These are phyloP conservation scores for Schizosaccharomyces osmophilus DNA, from an alignment of 805 yeast genomes.

Conservation along the genomic window DNA sequence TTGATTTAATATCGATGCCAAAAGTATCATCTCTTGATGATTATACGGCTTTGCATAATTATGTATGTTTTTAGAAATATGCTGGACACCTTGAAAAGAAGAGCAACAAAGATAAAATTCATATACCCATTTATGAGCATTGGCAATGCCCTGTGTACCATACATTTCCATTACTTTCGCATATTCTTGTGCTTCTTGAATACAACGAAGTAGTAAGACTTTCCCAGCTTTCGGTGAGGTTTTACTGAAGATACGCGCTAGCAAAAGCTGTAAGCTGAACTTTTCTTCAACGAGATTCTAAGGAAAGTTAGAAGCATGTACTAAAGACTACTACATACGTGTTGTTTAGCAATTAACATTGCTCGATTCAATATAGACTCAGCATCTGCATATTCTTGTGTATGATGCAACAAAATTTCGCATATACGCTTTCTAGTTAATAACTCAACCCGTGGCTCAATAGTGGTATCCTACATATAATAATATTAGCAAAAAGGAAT, in stretches of 20 bases:
- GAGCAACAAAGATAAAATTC: background rate
- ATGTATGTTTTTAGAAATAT: background rate
- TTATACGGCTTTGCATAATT: background rate
- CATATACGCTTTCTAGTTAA: background rate
- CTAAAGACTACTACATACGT: background rate
- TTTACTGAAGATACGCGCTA: background rate
- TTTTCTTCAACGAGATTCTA: background rate
- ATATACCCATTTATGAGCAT: background rate
- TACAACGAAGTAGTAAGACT: background rate
- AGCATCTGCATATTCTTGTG: background rate
- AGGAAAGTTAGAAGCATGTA: background rate
- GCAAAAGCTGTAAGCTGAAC: background rate
- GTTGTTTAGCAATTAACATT: background rate
- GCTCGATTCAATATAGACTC: background rate
- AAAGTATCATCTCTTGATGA: background rate
- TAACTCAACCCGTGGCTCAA: background rate
- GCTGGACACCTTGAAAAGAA: background rate
- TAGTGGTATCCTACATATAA: background rate
- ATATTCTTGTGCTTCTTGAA: background rate
- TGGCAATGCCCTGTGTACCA: background rate
- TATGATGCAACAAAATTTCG: background rate
- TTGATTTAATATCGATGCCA: background rate
- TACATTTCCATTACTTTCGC: background rate
- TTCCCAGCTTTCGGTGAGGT: background rate
- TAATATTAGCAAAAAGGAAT: background rate